Evolutionary conservation across 257 asterid genomes (phyloP).

Genomic region (Dorcoceras hygrometricum): DNA sequence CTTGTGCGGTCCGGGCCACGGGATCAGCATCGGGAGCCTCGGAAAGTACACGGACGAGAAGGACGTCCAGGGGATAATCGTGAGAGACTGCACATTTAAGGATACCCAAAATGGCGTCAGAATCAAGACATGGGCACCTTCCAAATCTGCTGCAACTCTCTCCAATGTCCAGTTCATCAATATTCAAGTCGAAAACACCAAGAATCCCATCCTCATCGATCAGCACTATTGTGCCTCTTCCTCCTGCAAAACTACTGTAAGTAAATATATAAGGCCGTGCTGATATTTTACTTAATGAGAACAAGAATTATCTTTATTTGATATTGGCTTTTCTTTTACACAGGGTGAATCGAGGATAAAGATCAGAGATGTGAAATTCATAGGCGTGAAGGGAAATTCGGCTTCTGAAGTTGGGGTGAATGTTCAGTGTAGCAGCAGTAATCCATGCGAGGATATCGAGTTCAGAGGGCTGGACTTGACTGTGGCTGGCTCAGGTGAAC

Average conservation of each 20-base stretch:
- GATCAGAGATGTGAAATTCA: conserved; percentile 34
- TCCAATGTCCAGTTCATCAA: conserved; percentile 25
- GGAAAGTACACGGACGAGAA: conserved; percentile 25
- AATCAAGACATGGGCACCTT: conserved; percentile 40
- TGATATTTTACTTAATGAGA: no score
- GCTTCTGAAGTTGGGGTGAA: conserved; percentile 1
- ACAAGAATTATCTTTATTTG: conserved; percentile 1
- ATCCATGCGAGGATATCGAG: conserved; percentile 29
- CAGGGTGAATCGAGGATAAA: conserved; percentile 22
- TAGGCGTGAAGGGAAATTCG: conserved; percentile 22
- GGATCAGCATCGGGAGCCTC: conserved; percentile 39
- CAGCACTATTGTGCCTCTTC: conserved; percentile 30
- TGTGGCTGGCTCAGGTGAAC: conserved; percentile 16
- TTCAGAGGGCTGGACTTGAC: conserved; percentile 20
- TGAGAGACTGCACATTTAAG: conserved; percentile 26
- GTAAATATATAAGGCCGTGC: no score
- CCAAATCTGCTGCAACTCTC: conserved; percentile 17
- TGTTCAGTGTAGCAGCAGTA: conserved; percentile 20
- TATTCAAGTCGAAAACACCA: conserved; percentile 27
- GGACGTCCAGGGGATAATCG: conserved; percentile 19
- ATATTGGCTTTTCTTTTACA: no score
- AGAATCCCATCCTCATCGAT: conserved; percentile 35
- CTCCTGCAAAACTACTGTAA: conserved; percentile 18
- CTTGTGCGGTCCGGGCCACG: conserved; percentile 64
- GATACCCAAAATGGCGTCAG: conserved; percentile 35